Percentiles rank a stretch among this genome's conserved stretches.
These are phyloP conservation scores for Austroboletus festivus DNA, from an alignment of 768 basidiomycete species.

Conservation along the genomic window DNA sequence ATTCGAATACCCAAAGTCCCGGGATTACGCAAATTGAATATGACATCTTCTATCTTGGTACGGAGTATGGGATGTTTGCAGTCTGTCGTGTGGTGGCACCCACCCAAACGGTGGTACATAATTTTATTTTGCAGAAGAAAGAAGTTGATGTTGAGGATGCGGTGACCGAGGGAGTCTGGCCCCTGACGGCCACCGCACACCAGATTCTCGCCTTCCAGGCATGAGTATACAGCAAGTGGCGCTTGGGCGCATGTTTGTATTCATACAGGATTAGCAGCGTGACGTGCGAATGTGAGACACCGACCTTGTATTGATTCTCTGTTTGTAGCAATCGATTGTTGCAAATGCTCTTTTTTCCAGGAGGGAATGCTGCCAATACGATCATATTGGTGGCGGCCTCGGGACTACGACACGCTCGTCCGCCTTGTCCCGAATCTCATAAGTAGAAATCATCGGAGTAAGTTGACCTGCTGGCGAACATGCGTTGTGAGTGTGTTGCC, in stretches of 20 bases:
- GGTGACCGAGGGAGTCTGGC: constrained; percentile 28
- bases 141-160: constrained; percentile 30
- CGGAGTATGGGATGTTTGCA: constrained; percentile 25
- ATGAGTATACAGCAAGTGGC: constrained; percentile 1
- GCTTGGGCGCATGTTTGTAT: not conserved
- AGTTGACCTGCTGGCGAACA: constrained; percentile 14
- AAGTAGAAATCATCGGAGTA: not conserved
- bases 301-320: not conserved
- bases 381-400: not conserved
- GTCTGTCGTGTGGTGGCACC: constrained; percentile 19
- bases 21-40: constrained; percentile 19
- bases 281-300: not conserved
- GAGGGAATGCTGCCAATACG: not conserved
- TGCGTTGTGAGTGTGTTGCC: constrained; percentile 3
- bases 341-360: not conserved
- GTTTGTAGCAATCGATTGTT: too few relatives aligned
- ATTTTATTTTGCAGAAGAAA: constrained; percentile 30
- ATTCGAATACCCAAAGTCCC: constrained; percentile 9
- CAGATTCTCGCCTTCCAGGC: constrained; percentile 31
- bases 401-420: constrained; percentile 1
- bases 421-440: not conserved
- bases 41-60: constrained; percentile 32
- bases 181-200: constrained; percentile 27
- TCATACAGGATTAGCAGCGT: not conserved
- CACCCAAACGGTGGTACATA: constrained; percentile 24